Evolutionary conservation across 345 rosid species (phyloP).

Genomic region (Odontarrhena argentea): DNA sequence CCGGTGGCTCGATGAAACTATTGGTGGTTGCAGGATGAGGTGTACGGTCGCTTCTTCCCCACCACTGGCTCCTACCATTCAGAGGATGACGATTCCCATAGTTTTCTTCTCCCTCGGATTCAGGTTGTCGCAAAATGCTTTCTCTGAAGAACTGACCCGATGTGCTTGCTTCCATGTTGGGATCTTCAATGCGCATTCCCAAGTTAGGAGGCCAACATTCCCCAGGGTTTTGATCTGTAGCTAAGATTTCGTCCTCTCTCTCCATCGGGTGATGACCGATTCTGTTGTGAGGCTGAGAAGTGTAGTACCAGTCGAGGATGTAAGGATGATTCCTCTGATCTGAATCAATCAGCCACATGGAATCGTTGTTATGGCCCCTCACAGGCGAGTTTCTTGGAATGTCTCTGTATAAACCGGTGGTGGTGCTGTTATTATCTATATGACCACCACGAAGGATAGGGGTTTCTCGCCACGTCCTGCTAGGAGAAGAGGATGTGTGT

Average conservation of each 20-base stretch:
- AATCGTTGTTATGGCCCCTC: slow-evolving; percentile 51
- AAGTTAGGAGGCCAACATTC: slow-evolving; percentile 61
- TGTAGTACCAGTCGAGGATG: slow-evolving; percentile 91
- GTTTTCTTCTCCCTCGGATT: slow-evolving; percentile 49
- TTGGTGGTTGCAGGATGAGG: slow-evolving; percentile 44
- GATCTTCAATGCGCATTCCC: slow-evolving; percentile 31
- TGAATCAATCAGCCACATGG: slow-evolving; percentile 68
- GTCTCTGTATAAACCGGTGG: slow-evolving; percentile 48
- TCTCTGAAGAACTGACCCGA: slow-evolving; percentile 69
- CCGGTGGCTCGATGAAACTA: slow-evolving; percentile 82
- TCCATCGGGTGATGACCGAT: slow-evolving; percentile 31
- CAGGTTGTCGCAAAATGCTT: slow-evolving; percentile 58
- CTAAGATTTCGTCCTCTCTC: slow-evolving; percentile 34
- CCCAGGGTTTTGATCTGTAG: slow-evolving; percentile 40
- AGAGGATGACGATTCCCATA: slow-evolving; percentile 37
- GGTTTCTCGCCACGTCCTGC: slow-evolving; percentile 52
- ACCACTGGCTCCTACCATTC: slow-evolving; percentile 64
- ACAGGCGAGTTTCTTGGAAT: slow-evolving; percentile 42
- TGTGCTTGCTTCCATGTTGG: slow-evolving; percentile 70
- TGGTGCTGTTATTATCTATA: slow-evolving; percentile 45
- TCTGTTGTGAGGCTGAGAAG: slow-evolving; percentile 49
- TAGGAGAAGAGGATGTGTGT: slow-evolving; percentile 50
- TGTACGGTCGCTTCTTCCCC: slow-evolving; percentile 62
- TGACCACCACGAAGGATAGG: slow-evolving; percentile 47
- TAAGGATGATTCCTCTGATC: slow-evolving; percentile 78